Conservation (phyloP, 108 stramenopile species). For the Cyclotella baltica region DNA sequence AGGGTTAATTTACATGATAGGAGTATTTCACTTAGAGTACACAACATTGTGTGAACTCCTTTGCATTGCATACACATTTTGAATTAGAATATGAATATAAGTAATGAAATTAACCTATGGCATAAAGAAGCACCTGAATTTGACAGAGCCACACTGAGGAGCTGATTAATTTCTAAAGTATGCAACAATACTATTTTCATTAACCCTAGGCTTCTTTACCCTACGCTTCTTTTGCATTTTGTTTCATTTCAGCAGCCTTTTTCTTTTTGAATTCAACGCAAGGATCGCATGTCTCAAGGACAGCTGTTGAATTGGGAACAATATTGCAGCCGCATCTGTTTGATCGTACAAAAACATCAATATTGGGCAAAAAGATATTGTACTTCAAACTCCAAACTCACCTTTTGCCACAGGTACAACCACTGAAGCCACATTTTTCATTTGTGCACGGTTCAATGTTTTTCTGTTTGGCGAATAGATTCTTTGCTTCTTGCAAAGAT, state of each 20-base stretch:
- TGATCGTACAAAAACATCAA: background rate
- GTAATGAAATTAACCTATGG: background rate
- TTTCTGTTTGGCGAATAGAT: conserved; percentile 18
- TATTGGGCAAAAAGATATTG: background rate
- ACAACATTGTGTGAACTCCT: too few species aligned
- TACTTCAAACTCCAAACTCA: background rate
- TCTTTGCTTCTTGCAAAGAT: conserved; percentile 13
- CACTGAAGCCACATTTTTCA: conserved; percentile 27
- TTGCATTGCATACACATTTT: conserved; percentile 7
- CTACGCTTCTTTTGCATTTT: conserved; percentile 13
- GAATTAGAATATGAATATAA: too few species aligned
- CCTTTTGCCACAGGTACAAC: conserved; percentile 28
- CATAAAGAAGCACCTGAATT: background rate
- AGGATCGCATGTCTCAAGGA: conserved; percentile 25
- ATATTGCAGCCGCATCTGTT: conserved; percentile 24
- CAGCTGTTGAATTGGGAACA: background rate
- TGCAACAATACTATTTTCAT: background rate
- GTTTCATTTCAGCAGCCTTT: conserved; percentile 12
- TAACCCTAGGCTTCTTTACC: background rate
- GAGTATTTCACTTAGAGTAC: background rate
- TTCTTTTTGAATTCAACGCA: conserved; percentile 22
- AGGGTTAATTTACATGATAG: background rate
- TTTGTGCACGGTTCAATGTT: conserved; percentile 31
- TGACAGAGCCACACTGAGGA: background rate
- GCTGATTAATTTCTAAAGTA: background rate